Base-by-base conservation (phyloP, 805 yeast species). In the Barnettozyma siamensis region DNA sequence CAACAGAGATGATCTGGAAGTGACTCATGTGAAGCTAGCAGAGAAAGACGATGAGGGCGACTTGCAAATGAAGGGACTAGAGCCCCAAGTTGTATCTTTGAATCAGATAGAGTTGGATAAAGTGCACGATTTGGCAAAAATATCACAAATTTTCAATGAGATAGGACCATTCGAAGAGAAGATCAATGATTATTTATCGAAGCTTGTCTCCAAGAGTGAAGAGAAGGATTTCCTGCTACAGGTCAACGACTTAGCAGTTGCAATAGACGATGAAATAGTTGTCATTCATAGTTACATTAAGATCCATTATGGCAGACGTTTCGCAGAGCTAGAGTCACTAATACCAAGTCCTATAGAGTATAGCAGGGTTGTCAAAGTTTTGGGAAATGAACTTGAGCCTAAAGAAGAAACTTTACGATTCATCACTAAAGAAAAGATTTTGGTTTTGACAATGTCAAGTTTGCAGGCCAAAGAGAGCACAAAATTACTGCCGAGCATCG, bases 361-460 rank as follows among this genome's bases (percentile, higher is more conserved):
- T 59, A 75, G 83, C 8, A 64, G 64, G 21, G 64, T 78, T 1
- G 70, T 83, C 3, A 47, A 60, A 28, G 49, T 73, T 1, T 60
- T 87, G 2, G 78, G 81, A 27, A 77, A 73, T 45, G 70, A 70
- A 31, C 55, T 73, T 9, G 55, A 53, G 9, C 62, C 29, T 43
- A 57, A 33, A 42, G 55, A 31, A 41, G 59, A 46, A 26, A 43
- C 35, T 3, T 49, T 56, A 7, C 50, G 48, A 3, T 63, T 76
- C 30, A 50, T 86, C 8, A 63, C 78, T 3, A 75, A 73, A 41
- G 94, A 88, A 36, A 83, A 83, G 49, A 63, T 80, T 0, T 67
- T 88, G 52, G 83, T 86, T 4, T 60, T 88, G 7, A 75, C 83
- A 1, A 85, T 89, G 83, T 75, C 94, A 0, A 78, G 83, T 19